Conservation (phyloP, 495 filamentous ascomycete genomes). For the Venustampulla echinocandica region DNA sequence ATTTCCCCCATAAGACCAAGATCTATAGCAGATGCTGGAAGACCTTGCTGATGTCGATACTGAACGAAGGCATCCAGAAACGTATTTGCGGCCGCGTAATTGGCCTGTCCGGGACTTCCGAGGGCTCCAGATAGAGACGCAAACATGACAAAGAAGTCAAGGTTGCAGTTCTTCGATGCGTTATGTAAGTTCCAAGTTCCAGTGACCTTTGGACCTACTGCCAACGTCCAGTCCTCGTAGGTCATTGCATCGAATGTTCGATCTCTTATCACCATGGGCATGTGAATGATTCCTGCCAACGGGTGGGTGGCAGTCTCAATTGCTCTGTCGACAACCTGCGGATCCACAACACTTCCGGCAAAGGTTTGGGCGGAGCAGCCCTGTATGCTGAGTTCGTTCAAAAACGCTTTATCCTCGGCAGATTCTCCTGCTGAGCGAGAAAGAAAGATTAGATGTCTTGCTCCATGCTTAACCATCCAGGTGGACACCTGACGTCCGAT, state of each 20-base stretch:
- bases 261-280: constrained; percentile 13
- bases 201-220: constrained; percentile 45
- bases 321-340: constrained; percentile 39
- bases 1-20: constrained; percentile 19
- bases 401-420: constrained; percentile 21
- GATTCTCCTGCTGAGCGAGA: constrained; percentile 37
- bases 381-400: constrained; percentile 31
- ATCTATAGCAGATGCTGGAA: constrained; percentile 40
- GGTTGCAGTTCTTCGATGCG: constrained; percentile 25
- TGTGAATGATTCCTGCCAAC: constrained; percentile 10
- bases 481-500: constrained; percentile 49
- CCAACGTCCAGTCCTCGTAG: constrained; percentile 34
- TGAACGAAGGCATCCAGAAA: constrained; percentile 47
- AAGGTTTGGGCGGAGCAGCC: constrained; percentile 28
- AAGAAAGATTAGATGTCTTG: constrained; percentile 46
- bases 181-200: constrained; percentile 50
- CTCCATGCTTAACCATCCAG: constrained; percentile 52
- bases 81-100: constrained; percentile 55
- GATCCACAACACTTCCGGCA: constrained; percentile 1
- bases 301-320: not conserved
- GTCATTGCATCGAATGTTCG: constrained; percentile 39
- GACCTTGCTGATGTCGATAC: constrained; percentile 35
- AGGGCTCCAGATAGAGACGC: constrained; percentile 50
- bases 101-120: constrained; percentile 49
- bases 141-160: constrained; percentile 61